These are phyloP conservation scores for Ustilago xerochloae DNA, from an alignment of 1,284 basidiomycete species.

Conservation along the genomic window DNA sequence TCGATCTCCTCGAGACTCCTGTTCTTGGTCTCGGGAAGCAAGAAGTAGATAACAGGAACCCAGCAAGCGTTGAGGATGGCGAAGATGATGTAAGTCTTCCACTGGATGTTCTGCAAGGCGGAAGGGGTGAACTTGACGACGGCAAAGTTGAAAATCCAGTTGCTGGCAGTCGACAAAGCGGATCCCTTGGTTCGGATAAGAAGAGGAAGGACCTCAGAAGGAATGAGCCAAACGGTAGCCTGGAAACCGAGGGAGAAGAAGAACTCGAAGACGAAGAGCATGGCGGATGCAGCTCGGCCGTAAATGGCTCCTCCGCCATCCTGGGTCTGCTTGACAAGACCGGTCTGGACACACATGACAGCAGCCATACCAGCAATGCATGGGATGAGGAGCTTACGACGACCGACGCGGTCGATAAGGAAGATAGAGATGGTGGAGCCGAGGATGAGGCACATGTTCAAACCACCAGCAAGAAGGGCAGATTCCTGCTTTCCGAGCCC, in stretches of 20 bases:
- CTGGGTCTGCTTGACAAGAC: slow-evolving; percentile 71
- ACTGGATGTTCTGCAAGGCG: slow-evolving; percentile 72
- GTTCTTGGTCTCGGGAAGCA: slow-evolving; percentile 68
- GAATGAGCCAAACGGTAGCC: slow-evolving; percentile 74
- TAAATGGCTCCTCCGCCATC: slow-evolving; percentile 67
- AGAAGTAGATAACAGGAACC: slow-evolving; percentile 65
- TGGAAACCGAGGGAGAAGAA: slow-evolving; percentile 79
- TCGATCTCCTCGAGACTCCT: slow-evolving; percentile 66
- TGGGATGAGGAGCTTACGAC: slow-evolving; percentile 77
- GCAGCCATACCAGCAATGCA: slow-evolving; percentile 76
- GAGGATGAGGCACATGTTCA: slow-evolving; percentile 78
- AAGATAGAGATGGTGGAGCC: slow-evolving; percentile 74
- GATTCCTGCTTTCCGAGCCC: slow-evolving; percentile 74
- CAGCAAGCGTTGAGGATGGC: slow-evolving; percentile 66
- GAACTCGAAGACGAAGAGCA: slow-evolving; percentile 77
- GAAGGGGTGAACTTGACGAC: slow-evolving; percentile 76
- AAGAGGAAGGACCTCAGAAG: slow-evolving; percentile 67
- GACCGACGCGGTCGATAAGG: slow-evolving; percentile 73
- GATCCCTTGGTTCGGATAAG: slow-evolving; percentile 68
- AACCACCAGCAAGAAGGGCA: slow-evolving; percentile 77
- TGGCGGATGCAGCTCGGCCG: slow-evolving; percentile 72
- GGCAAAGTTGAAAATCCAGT: slow-evolving; percentile 67
- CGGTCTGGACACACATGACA: slow-evolving; percentile 74
- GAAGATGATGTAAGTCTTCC: slow-evolving; percentile 63
- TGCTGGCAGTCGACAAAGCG: slow-evolving; percentile 66